phyloP scores from a whole-genome alignment of 2,329 filamentous ascomycete species.

The Phialophora expanda region DNA sequence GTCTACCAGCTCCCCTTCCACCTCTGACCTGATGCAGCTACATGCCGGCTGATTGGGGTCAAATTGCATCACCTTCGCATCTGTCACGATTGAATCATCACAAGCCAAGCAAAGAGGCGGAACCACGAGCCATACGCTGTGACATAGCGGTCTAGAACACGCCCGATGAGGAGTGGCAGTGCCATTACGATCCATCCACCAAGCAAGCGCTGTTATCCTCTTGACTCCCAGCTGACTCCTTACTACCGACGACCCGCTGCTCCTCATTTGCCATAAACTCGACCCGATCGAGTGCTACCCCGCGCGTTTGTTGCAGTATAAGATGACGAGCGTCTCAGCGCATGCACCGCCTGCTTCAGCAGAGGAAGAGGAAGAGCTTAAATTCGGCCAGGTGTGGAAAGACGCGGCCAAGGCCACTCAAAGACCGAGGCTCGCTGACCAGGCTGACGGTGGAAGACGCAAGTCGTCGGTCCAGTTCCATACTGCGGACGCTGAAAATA shows the following conservation, averaged over 20 bases:
- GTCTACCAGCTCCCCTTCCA: conserved; percentile 27
- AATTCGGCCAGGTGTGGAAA: conserved; percentile 38
- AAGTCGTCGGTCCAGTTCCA: conserved; percentile 41
- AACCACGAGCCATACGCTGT: not conserved
- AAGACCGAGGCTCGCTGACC: conserved; percentile 25
- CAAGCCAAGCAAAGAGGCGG: not conserved
- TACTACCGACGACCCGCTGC: conserved; percentile 14
- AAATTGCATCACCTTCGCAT: not conserved
- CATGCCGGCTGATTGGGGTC: conserved; percentile 35
- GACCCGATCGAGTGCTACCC: conserved; percentile 22
- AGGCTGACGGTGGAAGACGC: conserved; percentile 27
- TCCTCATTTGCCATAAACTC: conserved; percentile 17
- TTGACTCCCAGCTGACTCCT: conserved; percentile 20
- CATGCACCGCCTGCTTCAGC: conserved; percentile 21
- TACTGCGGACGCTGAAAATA: conserved; percentile 38
- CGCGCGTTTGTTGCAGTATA: conserved; percentile 18
- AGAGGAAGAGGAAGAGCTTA: conserved; percentile 36
- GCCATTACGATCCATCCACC: conserved; percentile 20
- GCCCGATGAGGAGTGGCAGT: conserved; percentile 29
- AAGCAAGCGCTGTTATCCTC: not conserved
- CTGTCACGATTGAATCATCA: conserved; percentile 14
- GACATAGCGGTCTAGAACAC: conserved; percentile 22
- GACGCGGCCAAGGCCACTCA: conserved; percentile 30
- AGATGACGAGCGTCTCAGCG: conserved; percentile 26
- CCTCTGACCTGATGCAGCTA: conserved; percentile 37